Evolutionary conservation across 768 basidiomycete species (phyloP).

Genomic region (Paxillus involutus): DNA sequence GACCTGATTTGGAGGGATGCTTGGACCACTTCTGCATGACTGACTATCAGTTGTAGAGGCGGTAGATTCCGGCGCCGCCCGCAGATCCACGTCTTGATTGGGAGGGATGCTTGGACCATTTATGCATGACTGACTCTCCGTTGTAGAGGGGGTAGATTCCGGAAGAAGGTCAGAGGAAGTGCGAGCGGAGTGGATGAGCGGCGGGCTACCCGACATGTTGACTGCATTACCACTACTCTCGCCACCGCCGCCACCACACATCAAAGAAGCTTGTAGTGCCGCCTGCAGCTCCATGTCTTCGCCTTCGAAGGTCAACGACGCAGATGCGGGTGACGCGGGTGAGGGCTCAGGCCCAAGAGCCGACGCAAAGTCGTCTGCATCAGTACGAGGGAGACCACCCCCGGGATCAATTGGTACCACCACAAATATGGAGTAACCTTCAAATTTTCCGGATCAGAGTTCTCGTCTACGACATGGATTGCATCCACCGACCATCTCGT

Average conservation of each 20-base stretch:
- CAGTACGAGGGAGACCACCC: conserved; percentile 53
- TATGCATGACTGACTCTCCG: conserved; percentile 14
- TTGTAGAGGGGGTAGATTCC: conserved; percentile 9
- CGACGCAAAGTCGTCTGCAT: conserved; percentile 71
- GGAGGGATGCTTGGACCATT: conserved; percentile 4
- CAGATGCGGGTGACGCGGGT: conserved; percentile 27
- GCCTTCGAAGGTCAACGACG: conserved; percentile 56
- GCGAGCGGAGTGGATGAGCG: conserved; percentile 26
- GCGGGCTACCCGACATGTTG: conserved; percentile 13
- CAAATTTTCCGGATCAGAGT: conserved; percentile 7
- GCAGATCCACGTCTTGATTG: conserved; percentile 82
- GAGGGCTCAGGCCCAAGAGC: conserved; percentile 53
- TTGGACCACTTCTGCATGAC: conserved; percentile 4
- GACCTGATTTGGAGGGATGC: conserved; percentile 30
- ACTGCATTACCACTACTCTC: conserved; percentile 1
- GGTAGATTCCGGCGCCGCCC: conserved; percentile 51
- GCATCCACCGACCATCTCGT: conserved; percentile 57
- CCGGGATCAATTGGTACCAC: conserved; percentile 64
- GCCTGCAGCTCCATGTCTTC: conserved; percentile 89
- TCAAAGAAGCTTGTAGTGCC: conserved; percentile 80
- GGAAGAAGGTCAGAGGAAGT: conserved; percentile 25
- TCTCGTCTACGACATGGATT: background rate
- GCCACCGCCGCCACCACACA: conserved; percentile 19
- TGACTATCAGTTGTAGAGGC: conserved; percentile 16
- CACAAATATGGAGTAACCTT: conserved; percentile 82